Evolutionary conservation across 306 rosid genomes (phyloP), one percentile per base, ranked within the genome.

Genomic region (Castanopsis chinensis): DNA sequence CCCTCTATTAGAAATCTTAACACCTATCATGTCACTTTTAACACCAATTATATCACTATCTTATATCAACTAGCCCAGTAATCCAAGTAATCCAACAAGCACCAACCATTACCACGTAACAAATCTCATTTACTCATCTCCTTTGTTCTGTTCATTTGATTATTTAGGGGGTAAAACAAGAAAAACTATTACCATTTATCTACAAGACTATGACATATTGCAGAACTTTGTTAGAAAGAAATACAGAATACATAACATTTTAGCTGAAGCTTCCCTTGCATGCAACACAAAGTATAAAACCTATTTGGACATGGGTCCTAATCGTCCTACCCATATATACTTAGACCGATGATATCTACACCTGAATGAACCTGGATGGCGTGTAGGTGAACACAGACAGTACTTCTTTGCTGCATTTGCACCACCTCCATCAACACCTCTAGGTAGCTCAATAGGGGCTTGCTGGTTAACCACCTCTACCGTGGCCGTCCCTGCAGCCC

Each of bases 311-410:
- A 4, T 65, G 49, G 71, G 25, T 65, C 49, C 49, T 32, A 6
- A 6, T 67, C 8, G 52, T 19, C 52, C 72, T 35, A 35, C 12
- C 51, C 72, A 33, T 35, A 33, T 33, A 67, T 18, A n/a, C 52
- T 67, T 14, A 4, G 72, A 67, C 15, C 72, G 72, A 67, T 67
- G 72, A 19, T 35, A 67, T 33, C 72, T 67, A 9, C 72, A 67
- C 51, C 52, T 67, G 72, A 67, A 67, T 35, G 72, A 67, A 35
- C 72, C 72, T 2, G 72, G 72, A 23, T 67, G 72, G 14, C 27
- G 28, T 9, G 72, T 67, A 49, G 72, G 72, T 35, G 72, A 67
- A 67, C 72, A 67, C 8, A 35, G 4, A 23, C 72, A 67, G 28
- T 33, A 33, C 72, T 35, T 67, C 52, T 35, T 67, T 10, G 51